phyloP scores from a whole-genome alignment of 208 protist genomes.

The Acanthamoeba rhysodes region DNA sequence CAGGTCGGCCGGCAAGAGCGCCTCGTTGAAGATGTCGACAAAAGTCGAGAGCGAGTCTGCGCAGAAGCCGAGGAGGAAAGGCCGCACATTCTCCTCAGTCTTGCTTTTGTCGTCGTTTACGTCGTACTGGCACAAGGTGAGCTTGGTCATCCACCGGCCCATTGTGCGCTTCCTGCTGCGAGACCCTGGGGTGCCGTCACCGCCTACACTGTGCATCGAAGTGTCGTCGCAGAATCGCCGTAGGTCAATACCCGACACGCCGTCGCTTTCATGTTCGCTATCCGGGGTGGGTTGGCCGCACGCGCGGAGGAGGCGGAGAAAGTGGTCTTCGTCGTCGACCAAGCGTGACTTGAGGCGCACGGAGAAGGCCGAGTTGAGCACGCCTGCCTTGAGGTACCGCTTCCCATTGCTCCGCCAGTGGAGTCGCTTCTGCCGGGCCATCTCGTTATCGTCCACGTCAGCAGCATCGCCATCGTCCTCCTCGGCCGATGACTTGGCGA shows the following conservation, averaged over 20 bases:
- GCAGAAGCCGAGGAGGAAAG: not conserved
- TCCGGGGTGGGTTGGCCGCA: not conserved
- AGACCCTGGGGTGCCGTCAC: not conserved
- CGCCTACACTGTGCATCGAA: not conserved
- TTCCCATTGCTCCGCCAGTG: constrained; percentile 3
- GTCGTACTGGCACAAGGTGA: constrained; percentile 27
- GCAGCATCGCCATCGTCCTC: not conserved
- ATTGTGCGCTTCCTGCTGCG: not conserved
- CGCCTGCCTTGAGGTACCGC: constrained; percentile 27
- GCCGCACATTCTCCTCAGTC: not conserved
- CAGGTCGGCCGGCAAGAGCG: constrained; percentile 4
- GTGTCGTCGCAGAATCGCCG: not conserved
- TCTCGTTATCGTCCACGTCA: not conserved
- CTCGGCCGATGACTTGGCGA: not conserved
- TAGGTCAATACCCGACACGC: not conserved
- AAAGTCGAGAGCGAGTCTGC: not conserved
- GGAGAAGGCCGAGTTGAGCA: constrained; percentile 29
- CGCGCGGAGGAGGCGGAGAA: not conserved
- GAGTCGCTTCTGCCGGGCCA: not conserved
- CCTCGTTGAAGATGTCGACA: not conserved
- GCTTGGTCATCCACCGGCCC: constrained; percentile 14
- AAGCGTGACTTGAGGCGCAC: constrained; percentile 1
- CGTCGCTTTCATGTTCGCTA: not conserved
- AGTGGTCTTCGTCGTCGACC: constrained; percentile 10
- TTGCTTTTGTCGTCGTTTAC: not conserved